Percentiles rank a stretch among this genome's conserved stretches.
Evolutionary conservation across 495 filamentous ascomycete species (phyloP).

Genomic region (Articulospora tetracladia): DNA sequence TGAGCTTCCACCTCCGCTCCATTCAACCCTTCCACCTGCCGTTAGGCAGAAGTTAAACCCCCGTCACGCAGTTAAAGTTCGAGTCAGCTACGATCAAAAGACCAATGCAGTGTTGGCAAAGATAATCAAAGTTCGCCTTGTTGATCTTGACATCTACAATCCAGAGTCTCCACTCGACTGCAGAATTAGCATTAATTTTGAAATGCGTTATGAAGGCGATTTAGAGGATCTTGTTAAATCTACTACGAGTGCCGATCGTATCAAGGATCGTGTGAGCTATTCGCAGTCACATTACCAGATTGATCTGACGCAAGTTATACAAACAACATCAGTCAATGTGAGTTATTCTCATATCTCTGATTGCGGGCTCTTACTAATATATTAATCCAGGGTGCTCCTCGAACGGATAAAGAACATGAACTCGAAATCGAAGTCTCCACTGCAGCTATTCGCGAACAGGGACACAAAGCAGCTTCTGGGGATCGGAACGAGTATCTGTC

Average conservation of each 20-base stretch:
- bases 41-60: constrained; percentile 48
- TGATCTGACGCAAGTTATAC: constrained; percentile 84
- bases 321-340: constrained; percentile 42
- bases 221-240: constrained; percentile 41
- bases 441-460: constrained; percentile 63
- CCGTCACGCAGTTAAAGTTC: constrained; percentile 62
- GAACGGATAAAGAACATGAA: constrained; percentile 70
- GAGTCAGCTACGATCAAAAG: constrained; percentile 73
- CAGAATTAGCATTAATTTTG: constrained; percentile 84
- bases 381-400: constrained; percentile 7
- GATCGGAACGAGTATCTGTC: constrained; percentile 68
- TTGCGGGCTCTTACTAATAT: background rate
- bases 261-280: constrained; percentile 88
- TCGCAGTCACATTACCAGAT: constrained; percentile 78
- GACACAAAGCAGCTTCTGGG: constrained; percentile 49
- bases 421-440: constrained; percentile 81
- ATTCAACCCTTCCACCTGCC: constrained; percentile 18
- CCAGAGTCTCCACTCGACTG: constrained; percentile 73
- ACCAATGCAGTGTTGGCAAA: constrained; percentile 69
- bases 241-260: constrained; percentile 47
- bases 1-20: constrained; percentile 50
- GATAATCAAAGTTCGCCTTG: constrained; percentile 85
- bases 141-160: constrained; percentile 75
- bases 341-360: constrained; percentile 26
- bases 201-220: constrained; percentile 79